phyloP scores from a whole-genome alignment of 2,329 filamentous ascomycete genomes.

The Trichoderma atrobrunneum region DNA sequence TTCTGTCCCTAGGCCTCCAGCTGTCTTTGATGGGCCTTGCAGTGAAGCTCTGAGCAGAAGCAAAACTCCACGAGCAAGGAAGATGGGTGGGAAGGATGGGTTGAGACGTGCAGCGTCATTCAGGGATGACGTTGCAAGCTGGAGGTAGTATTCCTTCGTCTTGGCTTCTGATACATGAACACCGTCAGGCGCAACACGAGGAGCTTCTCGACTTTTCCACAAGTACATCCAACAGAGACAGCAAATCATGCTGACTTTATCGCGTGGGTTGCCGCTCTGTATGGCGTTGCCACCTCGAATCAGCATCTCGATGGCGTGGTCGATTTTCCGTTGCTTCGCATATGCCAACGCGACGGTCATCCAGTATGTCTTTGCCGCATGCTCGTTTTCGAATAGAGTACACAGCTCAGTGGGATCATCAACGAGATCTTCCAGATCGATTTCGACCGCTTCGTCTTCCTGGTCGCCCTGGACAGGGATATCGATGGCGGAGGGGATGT shows the following conservation, averaged over 20 bases:
- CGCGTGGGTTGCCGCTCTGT: conserved; percentile 70
- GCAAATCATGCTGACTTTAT: conserved; percentile 80
- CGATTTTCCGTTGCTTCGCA: conserved; percentile 90
- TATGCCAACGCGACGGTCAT: conserved; percentile 97
- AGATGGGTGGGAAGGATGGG: conserved; percentile 86
- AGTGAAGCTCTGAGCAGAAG: conserved; percentile 84
- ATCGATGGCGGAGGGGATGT: conserved; percentile 64
- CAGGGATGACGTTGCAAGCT: conserved; percentile 82
- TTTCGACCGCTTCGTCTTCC: conserved; percentile 78
- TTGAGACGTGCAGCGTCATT: conserved; percentile 96
- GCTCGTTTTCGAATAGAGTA: conserved; percentile 90
- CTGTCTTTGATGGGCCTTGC: conserved; percentile 69
- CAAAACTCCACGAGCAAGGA: conserved; percentile 85
- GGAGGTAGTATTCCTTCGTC: conserved; percentile 91
- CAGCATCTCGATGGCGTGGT: conserved; percentile 73
- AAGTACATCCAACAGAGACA: conserved; percentile 90
- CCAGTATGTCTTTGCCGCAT: conserved; percentile 89
- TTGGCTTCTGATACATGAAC: conserved; percentile 67
- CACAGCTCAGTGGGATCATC: conserved; percentile 96
- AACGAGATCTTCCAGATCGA: conserved; percentile 84
- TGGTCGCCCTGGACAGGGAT: conserved; percentile 63
- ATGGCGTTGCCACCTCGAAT: conserved; percentile 71
- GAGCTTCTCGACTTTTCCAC: conserved; percentile 81
- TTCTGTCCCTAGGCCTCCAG: conserved; percentile 67
- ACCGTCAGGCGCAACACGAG: conserved; percentile 60